Base-by-base conservation (phyloP, 1,139 yeast species). In the Blastobotrys capitulatus region DNA sequence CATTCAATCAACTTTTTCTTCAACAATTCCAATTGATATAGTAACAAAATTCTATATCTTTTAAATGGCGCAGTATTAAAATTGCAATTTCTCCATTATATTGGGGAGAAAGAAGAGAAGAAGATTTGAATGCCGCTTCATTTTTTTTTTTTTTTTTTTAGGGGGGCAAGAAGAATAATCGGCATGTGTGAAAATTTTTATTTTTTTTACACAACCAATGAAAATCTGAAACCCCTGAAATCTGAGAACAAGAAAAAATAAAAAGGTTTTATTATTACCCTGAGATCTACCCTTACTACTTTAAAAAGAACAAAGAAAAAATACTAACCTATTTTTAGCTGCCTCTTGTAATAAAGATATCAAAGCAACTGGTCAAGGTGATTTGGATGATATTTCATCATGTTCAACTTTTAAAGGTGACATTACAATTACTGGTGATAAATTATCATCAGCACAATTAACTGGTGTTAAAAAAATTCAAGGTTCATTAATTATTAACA, bases 351-450 rank as follows among this genome's bases (percentile, higher is more conserved):
- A 41, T 19, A 31, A 38, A n/a, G 42, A 42, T 20, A 26, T 47
- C 32, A 60, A 61, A 46, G 70, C 61, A 44, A 80, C 92, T 53
- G 80, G 82, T 46, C 88, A 90, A 69, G 65, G 85, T 37, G 90
- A 88, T 60, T 80, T 92, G 65, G 94, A 86, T 62, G 66, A 72
- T 42, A 78, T 86, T 56, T 72, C 86, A 52, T 76, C 81, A 43
- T 92, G 98, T 81, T 70, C 79, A 44, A 85, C 90, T 56, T 78
- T 90, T 58, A 78, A 78, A 56, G 97, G 97, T 75, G 83, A 83
- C 67, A 73, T 92, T 63, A 70, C 75, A 70, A 75, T 92, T 65
- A 65, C 78, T 54, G 71, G 70, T 45, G 70, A 83, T 56, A 60
- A 77, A 55, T 69, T 66, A 46, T 70, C 83, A 52, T 80, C 80